Conservation (phyloP, 371 early-diverging fungal genomes). For the Basidiobolus meristosporus region DNA sequence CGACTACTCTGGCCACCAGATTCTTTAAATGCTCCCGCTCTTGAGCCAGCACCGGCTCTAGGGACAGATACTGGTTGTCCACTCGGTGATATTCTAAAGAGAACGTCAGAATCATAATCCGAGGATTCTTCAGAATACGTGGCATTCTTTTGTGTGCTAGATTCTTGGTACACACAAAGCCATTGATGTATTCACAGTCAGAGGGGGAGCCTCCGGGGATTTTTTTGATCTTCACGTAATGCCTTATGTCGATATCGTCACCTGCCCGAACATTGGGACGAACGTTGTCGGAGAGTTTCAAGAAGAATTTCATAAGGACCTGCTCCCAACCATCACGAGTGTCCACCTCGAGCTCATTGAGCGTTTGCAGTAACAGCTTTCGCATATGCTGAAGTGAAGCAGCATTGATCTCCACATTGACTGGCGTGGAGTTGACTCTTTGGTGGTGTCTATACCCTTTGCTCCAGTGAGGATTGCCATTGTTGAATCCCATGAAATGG, state of each 20-base stretch:
- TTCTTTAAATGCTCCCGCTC: slow-evolving; percentile 66
- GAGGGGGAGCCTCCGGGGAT: slow-evolving; percentile 65
- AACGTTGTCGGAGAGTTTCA: slow-evolving; percentile 40
- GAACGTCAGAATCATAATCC: slow-evolving; percentile 68
- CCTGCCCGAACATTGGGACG: slow-evolving; percentile 44
- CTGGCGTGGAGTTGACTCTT: neutral
- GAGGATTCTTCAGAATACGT: slow-evolving; percentile 33
- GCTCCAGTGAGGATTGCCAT: too few relatives aligned
- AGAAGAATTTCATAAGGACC: slow-evolving; percentile 39
- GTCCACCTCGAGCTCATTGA: slow-evolving; percentile 11
- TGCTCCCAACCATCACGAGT: slow-evolving; percentile 41
- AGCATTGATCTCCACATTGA: slow-evolving; percentile 22
- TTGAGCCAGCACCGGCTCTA: slow-evolving; percentile 65
- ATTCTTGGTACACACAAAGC: slow-evolving; percentile 71
- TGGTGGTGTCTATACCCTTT: too few relatives aligned
- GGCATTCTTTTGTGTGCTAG: slow-evolving; percentile 80
- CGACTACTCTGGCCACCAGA: slow-evolving; percentile 51
- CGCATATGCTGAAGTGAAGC: slow-evolving; percentile 45
- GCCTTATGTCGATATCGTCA: slow-evolving; percentile 71
- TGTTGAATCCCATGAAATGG: too few relatives aligned
- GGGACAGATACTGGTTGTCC: slow-evolving; percentile 55
- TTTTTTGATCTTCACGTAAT: slow-evolving; percentile 80
- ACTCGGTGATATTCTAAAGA: slow-evolving; percentile 71
- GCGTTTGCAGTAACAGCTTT: slow-evolving; percentile 29
- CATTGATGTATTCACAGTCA: slow-evolving; percentile 60